Conservation (phyloP, 73 alveolate species). For the Blepharisma stoltei region DNA sequence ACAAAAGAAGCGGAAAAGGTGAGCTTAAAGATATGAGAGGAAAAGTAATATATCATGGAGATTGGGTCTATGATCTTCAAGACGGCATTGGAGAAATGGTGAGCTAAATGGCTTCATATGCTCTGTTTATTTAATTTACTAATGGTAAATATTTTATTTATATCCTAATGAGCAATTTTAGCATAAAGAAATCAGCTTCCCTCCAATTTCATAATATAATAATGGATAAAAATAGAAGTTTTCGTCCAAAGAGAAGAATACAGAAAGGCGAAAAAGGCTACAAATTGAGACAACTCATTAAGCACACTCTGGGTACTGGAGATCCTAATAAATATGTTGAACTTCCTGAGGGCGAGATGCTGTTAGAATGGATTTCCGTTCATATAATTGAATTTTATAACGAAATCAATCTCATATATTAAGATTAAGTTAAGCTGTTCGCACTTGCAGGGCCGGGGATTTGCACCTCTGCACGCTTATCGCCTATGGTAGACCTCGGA, state of each 20-base stretch:
- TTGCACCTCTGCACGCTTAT: too few relatives aligned
- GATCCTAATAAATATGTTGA: constrained; percentile 84
- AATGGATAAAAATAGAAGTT: constrained; percentile 54
- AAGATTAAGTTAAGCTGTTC: too few relatives aligned
- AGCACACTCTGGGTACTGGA: constrained; percentile 90
- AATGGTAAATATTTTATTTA: too few relatives aligned
- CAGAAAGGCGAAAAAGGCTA: constrained; percentile 78
- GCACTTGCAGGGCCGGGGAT: too few relatives aligned
- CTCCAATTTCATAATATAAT: not conserved
- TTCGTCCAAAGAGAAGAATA: constrained; percentile 77
- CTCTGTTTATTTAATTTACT: too few relatives aligned
- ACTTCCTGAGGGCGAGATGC: constrained; percentile 90
- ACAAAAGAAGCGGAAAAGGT: constrained; percentile 47
- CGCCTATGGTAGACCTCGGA: too few relatives aligned
- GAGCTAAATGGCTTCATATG: too few relatives aligned
- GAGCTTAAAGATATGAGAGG: not conserved
- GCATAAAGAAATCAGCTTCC: too few relatives aligned
- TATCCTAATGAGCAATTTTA: too few relatives aligned
- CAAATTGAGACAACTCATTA: constrained; percentile 82
- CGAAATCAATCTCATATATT: constrained; percentile 65
- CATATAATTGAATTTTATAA: constrained; percentile 88
- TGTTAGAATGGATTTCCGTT: constrained; percentile 93
- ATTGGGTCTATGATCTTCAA: constrained; percentile 1
- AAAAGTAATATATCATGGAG: not conserved
- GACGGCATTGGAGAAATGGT: too few relatives aligned